These are phyloP conservation scores for Cryomyces minteri DNA, from an alignment of 495 filamentous ascomycete species.

Conservation along the genomic window DNA sequence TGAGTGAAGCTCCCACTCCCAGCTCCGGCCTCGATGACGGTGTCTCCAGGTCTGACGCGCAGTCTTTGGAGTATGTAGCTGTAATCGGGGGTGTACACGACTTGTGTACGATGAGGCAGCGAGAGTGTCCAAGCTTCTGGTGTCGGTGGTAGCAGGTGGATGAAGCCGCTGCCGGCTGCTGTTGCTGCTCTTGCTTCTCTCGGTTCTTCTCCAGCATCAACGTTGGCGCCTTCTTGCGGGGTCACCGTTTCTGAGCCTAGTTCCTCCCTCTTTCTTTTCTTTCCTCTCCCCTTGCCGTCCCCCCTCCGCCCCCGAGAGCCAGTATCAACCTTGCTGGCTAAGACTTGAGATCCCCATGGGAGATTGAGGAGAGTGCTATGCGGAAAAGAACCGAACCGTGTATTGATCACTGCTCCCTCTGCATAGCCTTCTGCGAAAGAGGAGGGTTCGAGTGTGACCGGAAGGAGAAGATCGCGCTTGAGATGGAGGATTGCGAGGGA, in stretches of 20 bases:
- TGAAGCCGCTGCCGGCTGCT: slow-evolving; percentile 62
- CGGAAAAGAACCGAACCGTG: slow-evolving; percentile 87
- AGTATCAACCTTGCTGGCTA: slow-evolving; percentile 77
- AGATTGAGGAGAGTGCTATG: slow-evolving; percentile 67
- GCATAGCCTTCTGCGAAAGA: slow-evolving; percentile 20
- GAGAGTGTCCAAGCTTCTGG: slow-evolving; percentile 84
- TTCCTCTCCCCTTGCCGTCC: slow-evolving; percentile 5
- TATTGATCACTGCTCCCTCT: slow-evolving; percentile 76
- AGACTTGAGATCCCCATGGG: slow-evolving; percentile 82
- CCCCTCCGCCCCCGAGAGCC: slow-evolving; percentile 52
- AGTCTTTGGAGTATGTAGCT: slow-evolving; percentile 86
- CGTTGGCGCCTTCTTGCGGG: not conserved
- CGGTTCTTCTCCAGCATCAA: slow-evolving; percentile 8
- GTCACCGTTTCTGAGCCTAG: not conserved
- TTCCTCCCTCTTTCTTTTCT: slow-evolving; percentile 34
- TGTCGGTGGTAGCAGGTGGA: slow-evolving; percentile 78
- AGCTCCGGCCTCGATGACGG: slow-evolving; percentile 81
- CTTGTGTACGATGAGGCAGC: slow-evolving; percentile 86
- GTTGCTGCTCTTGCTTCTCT: slow-evolving; percentile 18
- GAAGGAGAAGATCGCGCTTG: slow-evolving; percentile 61
- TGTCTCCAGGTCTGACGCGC: slow-evolving; percentile 58
- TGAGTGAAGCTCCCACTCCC: slow-evolving; percentile 94
- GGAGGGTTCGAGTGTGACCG: slow-evolving; percentile 37
- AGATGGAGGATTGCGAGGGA: slow-evolving; percentile 64
- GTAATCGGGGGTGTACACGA: slow-evolving; percentile 95